Percentiles rank a stretch among this genome's conserved stretches.
Conservation (phyloP, 2,329 filamentous ascomycete species). For the Echinosphaeria canescens region DNA sequence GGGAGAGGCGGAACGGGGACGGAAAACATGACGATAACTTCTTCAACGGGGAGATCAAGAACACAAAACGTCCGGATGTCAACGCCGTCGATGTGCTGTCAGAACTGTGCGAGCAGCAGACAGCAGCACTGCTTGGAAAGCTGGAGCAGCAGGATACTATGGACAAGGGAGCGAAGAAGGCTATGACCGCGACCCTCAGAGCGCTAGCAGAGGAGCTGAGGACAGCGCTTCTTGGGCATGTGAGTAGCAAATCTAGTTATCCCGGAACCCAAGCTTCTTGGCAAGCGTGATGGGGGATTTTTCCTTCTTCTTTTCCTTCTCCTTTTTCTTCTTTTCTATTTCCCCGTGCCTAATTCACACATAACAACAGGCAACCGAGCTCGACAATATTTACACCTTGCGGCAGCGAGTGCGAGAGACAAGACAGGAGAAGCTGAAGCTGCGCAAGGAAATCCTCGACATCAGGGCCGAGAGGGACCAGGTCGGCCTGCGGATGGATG, state of each 20-base stretch:
- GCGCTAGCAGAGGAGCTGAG: constrained; percentile 35
- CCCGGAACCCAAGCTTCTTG: no score
- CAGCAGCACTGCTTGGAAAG: no score
- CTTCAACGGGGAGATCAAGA: constrained; percentile 27
- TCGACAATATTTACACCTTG: constrained; percentile 35
- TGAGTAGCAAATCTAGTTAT: no score
- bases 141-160: constrained; percentile 17
- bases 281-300: no score
- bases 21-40: constrained; percentile 22
- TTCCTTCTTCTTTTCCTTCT: no score
- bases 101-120: constrained; percentile 36
- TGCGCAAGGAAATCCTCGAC: constrained; percentile 37
- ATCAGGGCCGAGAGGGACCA: constrained; percentile 37
- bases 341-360: not conserved
- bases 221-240: constrained; percentile 33
- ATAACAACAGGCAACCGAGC: constrained; percentile 24
- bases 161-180: constrained; percentile 27
- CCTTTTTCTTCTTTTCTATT: not conserved
- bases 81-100: constrained; percentile 40
- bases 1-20: no score
- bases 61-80: constrained; percentile 28
- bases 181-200: constrained; percentile 32
- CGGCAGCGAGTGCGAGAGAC: constrained; percentile 32
- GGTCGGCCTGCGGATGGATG: constrained; percentile 39
- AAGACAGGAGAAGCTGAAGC: constrained; percentile 30